A percentile compares a stretch with the other conserved stretches of the same genome.
phyloP scores from a whole-genome alignment of 768 basidiomycete species.

The Botryobasidium botryosum region DNA sequence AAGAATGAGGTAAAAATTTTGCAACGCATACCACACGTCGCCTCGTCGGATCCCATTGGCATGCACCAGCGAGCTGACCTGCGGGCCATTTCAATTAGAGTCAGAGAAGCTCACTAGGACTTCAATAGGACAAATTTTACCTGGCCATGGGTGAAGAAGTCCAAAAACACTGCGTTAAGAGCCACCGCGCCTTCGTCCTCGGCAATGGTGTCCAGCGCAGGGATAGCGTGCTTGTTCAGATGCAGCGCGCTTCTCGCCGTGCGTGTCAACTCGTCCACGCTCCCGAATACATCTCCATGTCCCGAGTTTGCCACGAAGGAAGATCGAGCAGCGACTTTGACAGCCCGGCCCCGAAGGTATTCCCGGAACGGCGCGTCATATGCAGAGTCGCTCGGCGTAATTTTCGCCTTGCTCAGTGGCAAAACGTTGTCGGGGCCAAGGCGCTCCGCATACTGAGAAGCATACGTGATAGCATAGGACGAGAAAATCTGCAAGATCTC shows the following conservation, averaged over 20 bases:
- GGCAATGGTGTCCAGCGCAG: conserved; percentile 26
- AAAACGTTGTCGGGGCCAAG: conserved; percentile 31
- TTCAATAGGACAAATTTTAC: conserved; percentile 2
- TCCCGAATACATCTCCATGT: conserved; percentile 36
- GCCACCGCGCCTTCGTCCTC: conserved; percentile 14
- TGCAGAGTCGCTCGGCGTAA: conserved; percentile 12
- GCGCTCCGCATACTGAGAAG: conserved; percentile 22
- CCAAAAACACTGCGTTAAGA: conserved; percentile 49
- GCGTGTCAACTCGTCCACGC: conserved; percentile 33
- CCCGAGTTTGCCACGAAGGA: conserved; percentile 53
- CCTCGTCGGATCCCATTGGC: conserved; percentile 45
- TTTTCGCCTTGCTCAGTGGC: conserved; percentile 28
- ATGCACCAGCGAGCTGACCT: conserved; percentile 24
- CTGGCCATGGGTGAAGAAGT: conserved; percentile 55
- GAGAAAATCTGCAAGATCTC: conserved; percentile 38
- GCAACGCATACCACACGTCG: conserved; percentile 46
- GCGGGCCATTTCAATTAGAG: conserved; percentile 1
- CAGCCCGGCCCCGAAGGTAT: conserved; percentile 25
- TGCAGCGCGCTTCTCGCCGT: conserved; percentile 37
- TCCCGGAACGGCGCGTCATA: conserved; percentile 19
- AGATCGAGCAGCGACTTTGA: conserved; percentile 33
- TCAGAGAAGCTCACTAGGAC: background rate
- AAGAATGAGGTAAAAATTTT: conserved; percentile 40
- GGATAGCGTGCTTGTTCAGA: conserved; percentile 42
- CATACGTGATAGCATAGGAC: conserved; percentile 36